A percentile compares a stretch with the other conserved stretches of the same genome.
phyloP scores from a whole-genome alignment of 2,329 filamentous ascomycete species.

The Phoma sp. region DNA sequence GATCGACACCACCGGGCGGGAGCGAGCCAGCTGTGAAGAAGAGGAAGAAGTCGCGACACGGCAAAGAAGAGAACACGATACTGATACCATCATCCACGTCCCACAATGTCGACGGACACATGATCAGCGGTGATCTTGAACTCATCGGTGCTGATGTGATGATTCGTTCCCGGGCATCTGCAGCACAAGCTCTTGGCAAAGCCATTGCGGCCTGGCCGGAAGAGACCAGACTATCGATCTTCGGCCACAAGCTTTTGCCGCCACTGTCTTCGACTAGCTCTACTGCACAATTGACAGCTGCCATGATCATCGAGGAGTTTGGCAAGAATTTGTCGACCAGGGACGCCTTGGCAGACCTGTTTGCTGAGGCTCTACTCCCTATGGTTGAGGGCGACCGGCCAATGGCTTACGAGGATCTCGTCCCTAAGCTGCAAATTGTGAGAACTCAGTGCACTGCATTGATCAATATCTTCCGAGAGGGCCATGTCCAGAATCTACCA shows the following conservation, averaged over 20 bases:
- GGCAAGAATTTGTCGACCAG: constrained; percentile 62
- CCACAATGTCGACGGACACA: constrained; percentile 96
- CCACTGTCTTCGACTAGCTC: constrained; percentile 76
- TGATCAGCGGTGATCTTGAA: constrained; percentile 97
- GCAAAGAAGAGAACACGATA: constrained; percentile 64
- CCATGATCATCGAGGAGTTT: constrained; percentile 88
- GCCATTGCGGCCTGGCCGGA: constrained; percentile 79
- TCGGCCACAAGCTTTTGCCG: constrained; percentile 69
- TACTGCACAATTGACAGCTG: constrained; percentile 83
- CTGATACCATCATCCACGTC: constrained; percentile 63
- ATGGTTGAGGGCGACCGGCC: constrained; percentile 85
- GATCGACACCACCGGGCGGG: constrained; percentile 43
- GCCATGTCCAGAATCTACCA: constrained; percentile 67
- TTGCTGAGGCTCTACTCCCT: constrained; percentile 69
- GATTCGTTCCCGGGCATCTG: constrained; percentile 86
- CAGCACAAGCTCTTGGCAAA: constrained; percentile 83
- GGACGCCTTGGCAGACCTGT: constrained; percentile 62
- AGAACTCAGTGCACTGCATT: constrained; percentile 91
- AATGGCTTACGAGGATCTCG: constrained; percentile 83
- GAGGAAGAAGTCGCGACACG: constrained; percentile 79
- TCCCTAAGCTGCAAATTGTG: constrained; percentile 86
- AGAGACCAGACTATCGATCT: constrained; percentile 64
- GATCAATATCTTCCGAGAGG: constrained; percentile 86
- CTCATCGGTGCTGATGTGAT: constrained; percentile 88
- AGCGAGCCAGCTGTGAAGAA: constrained; percentile 71